Conservation (phyloP, 768 basidiomycete genomes). For the Pleurotus platypus region DNA sequence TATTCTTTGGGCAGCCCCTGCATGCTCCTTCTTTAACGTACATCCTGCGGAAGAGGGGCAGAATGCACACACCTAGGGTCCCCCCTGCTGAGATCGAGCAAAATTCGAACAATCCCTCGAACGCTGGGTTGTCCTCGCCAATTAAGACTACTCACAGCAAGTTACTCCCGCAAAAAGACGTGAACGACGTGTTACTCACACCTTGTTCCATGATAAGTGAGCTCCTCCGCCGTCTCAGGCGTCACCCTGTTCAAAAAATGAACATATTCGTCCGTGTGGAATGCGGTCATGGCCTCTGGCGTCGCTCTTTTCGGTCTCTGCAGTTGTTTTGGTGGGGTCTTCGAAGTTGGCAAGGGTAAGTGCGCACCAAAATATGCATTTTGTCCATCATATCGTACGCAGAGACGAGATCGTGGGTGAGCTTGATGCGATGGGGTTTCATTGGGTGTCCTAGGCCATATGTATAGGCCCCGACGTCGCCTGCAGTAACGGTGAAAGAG, state of each 20-base stretch:
- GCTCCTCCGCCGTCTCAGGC: conserved; percentile 84
- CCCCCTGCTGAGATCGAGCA: conserved; percentile 99
- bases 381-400: conserved; percentile 92
- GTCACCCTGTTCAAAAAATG: conserved; percentile 86
- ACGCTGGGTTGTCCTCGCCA: conserved; percentile 98
- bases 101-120: conserved; percentile 98
- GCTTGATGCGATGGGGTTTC: conserved; percentile 94
- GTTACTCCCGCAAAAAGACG: background rate
- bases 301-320: conserved; percentile 71
- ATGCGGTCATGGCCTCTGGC: conserved; percentile 80
- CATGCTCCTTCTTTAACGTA: background rate
- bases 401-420: conserved; percentile 88
- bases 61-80: conserved; percentile 79
- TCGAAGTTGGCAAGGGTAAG: background rate
- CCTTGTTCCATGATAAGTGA: conserved; percentile 80
- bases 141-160: conserved; percentile 35
- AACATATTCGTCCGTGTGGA: conserved; percentile 98
- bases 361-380: conserved; percentile 85
- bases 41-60: background rate
- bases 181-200: conserved; percentile 49
- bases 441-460: conserved; percentile 90
- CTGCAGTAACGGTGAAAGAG: conserved; percentile 28
- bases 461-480: conserved; percentile 67
- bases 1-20: conserved; percentile 9
- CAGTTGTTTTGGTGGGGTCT: background rate